phyloP scores from a whole-genome alignment of 345 rosid genomes.

The Eucalyptus tenuipes region DNA sequence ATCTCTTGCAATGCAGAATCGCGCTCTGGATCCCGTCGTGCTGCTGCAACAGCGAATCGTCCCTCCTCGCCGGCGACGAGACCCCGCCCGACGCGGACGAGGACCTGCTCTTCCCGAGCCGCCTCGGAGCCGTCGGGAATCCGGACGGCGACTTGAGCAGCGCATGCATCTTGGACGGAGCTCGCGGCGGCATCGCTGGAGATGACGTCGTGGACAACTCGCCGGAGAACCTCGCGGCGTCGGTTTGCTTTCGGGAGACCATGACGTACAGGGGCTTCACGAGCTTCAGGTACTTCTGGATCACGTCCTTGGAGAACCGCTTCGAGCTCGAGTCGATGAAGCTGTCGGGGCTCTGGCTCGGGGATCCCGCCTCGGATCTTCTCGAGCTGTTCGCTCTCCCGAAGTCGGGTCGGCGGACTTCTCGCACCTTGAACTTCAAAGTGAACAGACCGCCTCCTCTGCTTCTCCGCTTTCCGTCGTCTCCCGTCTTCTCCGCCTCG shows the following conservation, averaged over 20 bases:
- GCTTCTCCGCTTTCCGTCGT: neutral
- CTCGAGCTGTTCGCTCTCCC: constrained; percentile 20
- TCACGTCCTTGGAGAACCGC: constrained; percentile 35
- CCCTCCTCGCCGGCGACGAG: constrained; percentile 57
- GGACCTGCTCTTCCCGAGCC: constrained; percentile 68
- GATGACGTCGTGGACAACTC: constrained; percentile 23
- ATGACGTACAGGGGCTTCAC: constrained; percentile 61
- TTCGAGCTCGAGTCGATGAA: constrained; percentile 11
- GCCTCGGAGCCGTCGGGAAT: constrained; percentile 22
- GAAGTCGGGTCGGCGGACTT: constrained; percentile 5
- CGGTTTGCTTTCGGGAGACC: constrained; percentile 25
- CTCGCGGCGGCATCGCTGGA: constrained; percentile 9
- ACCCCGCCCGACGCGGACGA: constrained; percentile 37
- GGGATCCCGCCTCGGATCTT: neutral
- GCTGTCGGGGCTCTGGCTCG: neutral
- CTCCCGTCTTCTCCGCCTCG: constrained; percentile 1
- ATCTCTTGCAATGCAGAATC: constrained; percentile 90
- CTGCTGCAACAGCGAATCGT: constrained; percentile 72
- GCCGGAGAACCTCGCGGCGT: constrained; percentile 7
- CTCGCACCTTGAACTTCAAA: constrained; percentile 30
- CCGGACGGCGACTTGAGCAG: constrained; percentile 41
- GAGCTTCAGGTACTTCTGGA: constrained; percentile 45
- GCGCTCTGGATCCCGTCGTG: constrained; percentile 95
- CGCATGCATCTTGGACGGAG: constrained; percentile 15
- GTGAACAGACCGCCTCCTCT: constrained; percentile 17